Evolutionary conservation across 148 eudicot genomes (phyloP).

Genomic region (Diospyros lotus): DNA sequence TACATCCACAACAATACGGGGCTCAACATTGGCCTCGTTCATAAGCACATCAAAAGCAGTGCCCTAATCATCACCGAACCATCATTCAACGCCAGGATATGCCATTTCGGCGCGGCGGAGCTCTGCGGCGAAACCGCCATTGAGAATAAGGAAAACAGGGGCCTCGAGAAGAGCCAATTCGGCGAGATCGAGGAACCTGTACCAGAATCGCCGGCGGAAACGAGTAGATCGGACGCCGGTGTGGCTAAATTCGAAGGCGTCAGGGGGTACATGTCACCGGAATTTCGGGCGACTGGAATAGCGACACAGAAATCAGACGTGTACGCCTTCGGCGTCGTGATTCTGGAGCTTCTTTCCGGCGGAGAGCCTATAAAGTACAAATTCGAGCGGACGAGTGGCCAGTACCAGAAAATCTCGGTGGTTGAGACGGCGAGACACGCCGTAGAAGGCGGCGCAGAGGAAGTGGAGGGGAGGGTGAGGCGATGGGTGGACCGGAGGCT

Average conservation of each 20-base stretch:
- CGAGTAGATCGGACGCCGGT: conserved; percentile 29
- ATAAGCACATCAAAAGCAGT: conserved; percentile 65
- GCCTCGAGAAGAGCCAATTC: neutral
- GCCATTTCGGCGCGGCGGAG: conserved; percentile 78
- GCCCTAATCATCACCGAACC: conserved; percentile 56
- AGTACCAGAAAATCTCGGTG: conserved; percentile 38
- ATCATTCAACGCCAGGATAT: conserved; percentile 51
- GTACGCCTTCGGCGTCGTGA: conserved; percentile 70
- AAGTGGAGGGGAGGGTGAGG: conserved; percentile 45
- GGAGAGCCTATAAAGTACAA: conserved; percentile 56
- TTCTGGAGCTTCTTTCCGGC: conserved; percentile 64
- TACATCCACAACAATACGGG: conserved; percentile 73
- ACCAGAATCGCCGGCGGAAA: conserved; percentile 6
- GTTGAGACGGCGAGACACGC: conserved; percentile 47
- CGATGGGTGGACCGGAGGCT: conserved; percentile 69
- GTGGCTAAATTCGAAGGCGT: conserved; percentile 46
- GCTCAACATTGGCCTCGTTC: conserved; percentile 41
- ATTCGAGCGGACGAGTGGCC: conserved; percentile 34
- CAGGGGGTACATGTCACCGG: conserved; percentile 80
- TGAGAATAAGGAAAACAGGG: neutral
- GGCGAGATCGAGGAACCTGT: conserved; percentile 21
- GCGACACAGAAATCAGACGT: conserved; percentile 64
- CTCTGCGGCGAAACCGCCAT: conserved; percentile 57
- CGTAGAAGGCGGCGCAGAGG: conserved; percentile 33
- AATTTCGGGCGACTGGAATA: conserved; percentile 47